Base-by-base conservation (phyloP, 306 rosid species). In the Rubus idaeus region DNA sequence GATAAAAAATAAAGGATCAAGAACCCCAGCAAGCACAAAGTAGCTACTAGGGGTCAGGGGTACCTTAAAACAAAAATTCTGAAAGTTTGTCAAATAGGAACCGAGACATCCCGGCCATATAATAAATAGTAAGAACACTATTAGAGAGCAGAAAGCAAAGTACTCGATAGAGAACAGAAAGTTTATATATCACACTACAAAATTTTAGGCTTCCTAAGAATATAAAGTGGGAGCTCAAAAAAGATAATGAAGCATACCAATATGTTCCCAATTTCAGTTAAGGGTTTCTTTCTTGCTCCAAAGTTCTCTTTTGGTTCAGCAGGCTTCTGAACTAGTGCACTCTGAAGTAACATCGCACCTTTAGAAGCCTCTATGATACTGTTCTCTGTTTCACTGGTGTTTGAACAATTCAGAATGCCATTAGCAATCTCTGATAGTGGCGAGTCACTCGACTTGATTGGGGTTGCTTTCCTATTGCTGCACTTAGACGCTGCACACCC, bases 251-350 rank as follows among this genome's bases (percentile, higher is more conserved):
- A 80, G 77, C 84, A 39, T 88, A 91, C 95, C 93, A 85, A 17
- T 57, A 83, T 81, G 87, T 95, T 95, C 71, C 90, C 93, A 69
- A 95, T 88, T 84, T 95, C 96, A 73, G 87, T 55, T 69, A 95
- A 84, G 55, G 92, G 94, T 77, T 90, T 90, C 88, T 87, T 90
- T 79, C 58, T 81, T 42, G 79, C 83, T 60, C 60, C 86, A n/a
- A 55, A 80, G 74, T 78, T 80, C 69, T 82, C 86, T 8, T 67
- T 21, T 69, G 52, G 46, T 73, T 81, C 84, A 71, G 80, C 58
- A 23, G 86, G 91, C 75, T 89, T 88, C 83, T 87, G 85, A 76
- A 75, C 83, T 52, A 86, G 85, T 60, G 91, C 91, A 80, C 75
- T 80, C 77, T 88, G 89, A 42, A 85, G 87, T 50, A 86, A 84